Evolutionary conservation across 2,329 filamentous ascomycete genomes (phyloP).

Genomic region (Ophiostoma angusticollis): DNA sequence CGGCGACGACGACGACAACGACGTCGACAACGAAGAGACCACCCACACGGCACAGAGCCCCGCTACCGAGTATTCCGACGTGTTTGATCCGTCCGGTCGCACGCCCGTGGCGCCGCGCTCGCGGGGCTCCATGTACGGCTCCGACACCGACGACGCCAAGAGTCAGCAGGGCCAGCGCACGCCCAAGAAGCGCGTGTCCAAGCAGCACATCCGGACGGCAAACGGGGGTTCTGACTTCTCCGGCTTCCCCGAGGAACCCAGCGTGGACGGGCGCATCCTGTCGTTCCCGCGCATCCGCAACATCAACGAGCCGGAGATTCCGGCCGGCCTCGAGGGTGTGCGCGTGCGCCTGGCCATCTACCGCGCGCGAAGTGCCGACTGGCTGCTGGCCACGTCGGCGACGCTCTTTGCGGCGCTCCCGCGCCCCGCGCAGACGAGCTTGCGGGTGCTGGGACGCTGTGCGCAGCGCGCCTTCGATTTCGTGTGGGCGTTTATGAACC

Average conservation of each 20-base stretch:
- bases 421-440: slow-evolving; percentile 24
- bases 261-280: slow-evolving; percentile 35
- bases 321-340: slow-evolving; percentile 29
- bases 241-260: slow-evolving; percentile 21
- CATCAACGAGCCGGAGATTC: slow-evolving; percentile 27
- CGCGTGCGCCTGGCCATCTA: slow-evolving; percentile 24
- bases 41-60: slow-evolving; percentile 19
- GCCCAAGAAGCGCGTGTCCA: slow-evolving; percentile 16
- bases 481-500: slow-evolving; percentile 93
- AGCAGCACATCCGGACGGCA: slow-evolving; percentile 21
- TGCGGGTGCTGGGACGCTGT: slow-evolving; percentile 21
- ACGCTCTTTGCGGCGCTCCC: slow-evolving; percentile 29
- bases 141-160: slow-evolving; percentile 32
- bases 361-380: slow-evolving; percentile 6
- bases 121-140: slow-evolving; percentile 34
- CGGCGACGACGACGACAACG: slow-evolving; percentile 26
- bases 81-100: slow-evolving; percentile 41
- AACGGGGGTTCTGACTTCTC: slow-evolving; percentile 12
- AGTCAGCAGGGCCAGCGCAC: slow-evolving; percentile 7
- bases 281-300: slow-evolving; percentile 47
- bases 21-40: slow-evolving; percentile 11
- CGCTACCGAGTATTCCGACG: slow-evolving; percentile 30
- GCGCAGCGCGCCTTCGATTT: slow-evolving; percentile 44
- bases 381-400: slow-evolving; percentile 9
- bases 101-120: slow-evolving; percentile 41